Evolutionary conservation across 768 basidiomycete genomes (phyloP).

Genomic region (Lactifluus hygrophoroides): DNA sequence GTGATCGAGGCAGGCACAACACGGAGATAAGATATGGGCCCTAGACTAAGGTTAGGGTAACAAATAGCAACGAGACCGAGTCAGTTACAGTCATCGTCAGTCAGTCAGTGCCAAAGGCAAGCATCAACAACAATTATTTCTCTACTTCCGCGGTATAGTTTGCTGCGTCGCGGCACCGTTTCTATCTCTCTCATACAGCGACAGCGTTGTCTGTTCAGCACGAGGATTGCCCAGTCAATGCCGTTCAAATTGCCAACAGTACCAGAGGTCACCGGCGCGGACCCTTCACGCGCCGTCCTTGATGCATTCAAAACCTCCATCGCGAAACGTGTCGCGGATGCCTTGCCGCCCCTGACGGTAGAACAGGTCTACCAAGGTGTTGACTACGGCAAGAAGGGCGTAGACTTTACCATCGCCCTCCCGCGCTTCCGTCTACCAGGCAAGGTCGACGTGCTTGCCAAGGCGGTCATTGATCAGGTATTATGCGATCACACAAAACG

Average conservation of each 20-base stretch:
- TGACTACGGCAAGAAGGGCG: slow-evolving; percentile 89
- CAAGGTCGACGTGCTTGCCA: slow-evolving; percentile 71
- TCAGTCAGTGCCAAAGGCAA: neutral
- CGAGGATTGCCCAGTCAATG: neutral
- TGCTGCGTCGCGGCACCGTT: slow-evolving; percentile 15
- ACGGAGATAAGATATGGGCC: neutral
- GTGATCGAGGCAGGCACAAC: no score
- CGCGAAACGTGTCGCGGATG: slow-evolving; percentile 60
- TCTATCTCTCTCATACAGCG: neutral
- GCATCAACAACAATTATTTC: slow-evolving; percentile 8
- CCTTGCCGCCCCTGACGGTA: slow-evolving; percentile 53
- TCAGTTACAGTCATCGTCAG: neutral
- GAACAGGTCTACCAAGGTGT: slow-evolving; percentile 80
- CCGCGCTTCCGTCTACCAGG: slow-evolving; percentile 85
- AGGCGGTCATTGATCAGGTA: slow-evolving; percentile 66
- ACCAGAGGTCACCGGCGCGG: slow-evolving; percentile 38
- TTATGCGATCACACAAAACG: neutral
- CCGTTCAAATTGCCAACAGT: slow-evolving; percentile 27
- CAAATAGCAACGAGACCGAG: neutral
- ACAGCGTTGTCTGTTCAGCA: neutral
- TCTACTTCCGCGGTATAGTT: neutral
- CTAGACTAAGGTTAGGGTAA: slow-evolving; percentile 7
- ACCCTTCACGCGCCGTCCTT: slow-evolving; percentile 57
- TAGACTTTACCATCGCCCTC: slow-evolving; percentile 84
- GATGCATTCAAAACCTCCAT: slow-evolving; percentile 80